A percentile compares a stretch with the other conserved stretches of the same genome.
These are phyloP conservation scores for Inga leiocalycina DNA, from an alignment of 306 rosid genomes.

Conservation along the genomic window DNA sequence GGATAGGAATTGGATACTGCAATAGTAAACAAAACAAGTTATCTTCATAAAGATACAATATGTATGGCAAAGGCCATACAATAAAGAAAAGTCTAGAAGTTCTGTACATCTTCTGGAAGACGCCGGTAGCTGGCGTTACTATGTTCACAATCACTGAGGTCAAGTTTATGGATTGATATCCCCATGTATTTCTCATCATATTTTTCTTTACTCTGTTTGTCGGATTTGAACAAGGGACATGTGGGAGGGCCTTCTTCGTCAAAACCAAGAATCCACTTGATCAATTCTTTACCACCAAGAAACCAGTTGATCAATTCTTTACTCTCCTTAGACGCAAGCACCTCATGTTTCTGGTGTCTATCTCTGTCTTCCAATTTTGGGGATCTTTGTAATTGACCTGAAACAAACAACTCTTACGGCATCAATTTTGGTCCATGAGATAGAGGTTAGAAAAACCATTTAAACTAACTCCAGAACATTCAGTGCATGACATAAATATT, in stretches of 20 bases:
- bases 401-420: slow-evolving; percentile 36
- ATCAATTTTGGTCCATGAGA: slow-evolving; percentile 36
- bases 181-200: slow-evolving; percentile 65
- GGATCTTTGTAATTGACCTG: slow-evolving; percentile 71
- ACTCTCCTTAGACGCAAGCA: slow-evolving; percentile 71
- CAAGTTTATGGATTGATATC: slow-evolving; percentile 92
- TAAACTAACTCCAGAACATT: slow-evolving; percentile 19
- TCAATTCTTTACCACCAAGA: not conserved
- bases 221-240: too few relatives aligned
- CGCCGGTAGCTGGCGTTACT: slow-evolving; percentile 93
- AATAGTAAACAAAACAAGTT: slow-evolving; percentile 32
- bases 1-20: slow-evolving; percentile 89
- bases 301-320: too few relatives aligned
- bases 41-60: slow-evolving; percentile 29
- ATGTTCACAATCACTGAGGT: slow-evolving; percentile 74
- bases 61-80: slow-evolving; percentile 17
- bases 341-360: slow-evolving; percentile 66
- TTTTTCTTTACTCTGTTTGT: too few relatives aligned
- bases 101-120: slow-evolving; percentile 78
- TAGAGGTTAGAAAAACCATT: not conserved
- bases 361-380: slow-evolving; percentile 81
- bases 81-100: slow-evolving; percentile 8
- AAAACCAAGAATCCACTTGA: too few relatives aligned
- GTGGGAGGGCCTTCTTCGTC: too few relatives aligned
- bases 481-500: not conserved